Conservation (phyloP, 495 filamentous ascomycete genomes). For the Cudoniella acicularis region DNA sequence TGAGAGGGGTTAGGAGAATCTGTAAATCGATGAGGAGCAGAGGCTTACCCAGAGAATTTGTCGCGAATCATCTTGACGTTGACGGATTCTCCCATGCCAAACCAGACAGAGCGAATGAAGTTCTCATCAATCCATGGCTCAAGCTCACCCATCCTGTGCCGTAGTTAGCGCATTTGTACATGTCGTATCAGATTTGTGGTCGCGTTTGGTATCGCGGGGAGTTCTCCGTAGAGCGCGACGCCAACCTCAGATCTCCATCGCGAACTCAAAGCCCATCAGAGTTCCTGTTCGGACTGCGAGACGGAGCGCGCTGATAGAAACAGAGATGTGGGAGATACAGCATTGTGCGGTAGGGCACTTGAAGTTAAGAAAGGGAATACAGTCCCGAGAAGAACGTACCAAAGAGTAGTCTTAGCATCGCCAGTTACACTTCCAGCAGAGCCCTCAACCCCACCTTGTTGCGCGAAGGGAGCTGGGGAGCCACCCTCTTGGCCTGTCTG, state of each 20-base stretch:
- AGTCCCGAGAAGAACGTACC: conserved; percentile 49
- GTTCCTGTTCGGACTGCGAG: too few species aligned
- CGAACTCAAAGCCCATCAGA: too few species aligned
- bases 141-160: conserved; percentile 93
- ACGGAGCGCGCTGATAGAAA: too few species aligned
- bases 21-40: not conserved
- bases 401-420: conserved; percentile 78
- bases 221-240: too few species aligned
- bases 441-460: conserved; percentile 29
- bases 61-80: conserved; percentile 99
- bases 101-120: conserved; percentile 93
- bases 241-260: too few species aligned
- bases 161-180: conserved; percentile 3
- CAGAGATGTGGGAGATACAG: not conserved
- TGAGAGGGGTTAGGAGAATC: conserved; percentile 33
- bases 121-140: conserved; percentile 99
- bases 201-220: too few species aligned
- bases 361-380: not conserved
- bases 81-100: conserved; percentile 79
- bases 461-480: conserved; percentile 33
- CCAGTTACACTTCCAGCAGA: conserved; percentile 45
- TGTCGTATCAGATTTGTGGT: not conserved
- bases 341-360: not conserved
- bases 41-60: conserved; percentile 92
- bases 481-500: conserved; percentile 41